Base-by-base conservation (phyloP, 139 green algal genomes). In the Zygnema cylindricum region DNA sequence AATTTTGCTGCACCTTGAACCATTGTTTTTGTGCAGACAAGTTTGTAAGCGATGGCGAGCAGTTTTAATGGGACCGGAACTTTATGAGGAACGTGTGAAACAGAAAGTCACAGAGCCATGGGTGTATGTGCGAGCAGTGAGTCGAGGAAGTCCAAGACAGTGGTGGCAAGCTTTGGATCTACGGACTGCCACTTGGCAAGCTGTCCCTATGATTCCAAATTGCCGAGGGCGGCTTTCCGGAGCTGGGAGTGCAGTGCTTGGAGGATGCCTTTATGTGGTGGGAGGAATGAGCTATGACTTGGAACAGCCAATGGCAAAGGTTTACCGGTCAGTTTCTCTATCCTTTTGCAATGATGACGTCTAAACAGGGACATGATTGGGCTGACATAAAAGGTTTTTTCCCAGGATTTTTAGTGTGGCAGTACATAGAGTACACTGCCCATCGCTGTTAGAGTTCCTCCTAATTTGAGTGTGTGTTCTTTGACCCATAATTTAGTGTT, bases 61-160 rank as follows among this genome's bases (percentile, higher is more conserved):
- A 16, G 71, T 16, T 11, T 79, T 41, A 23, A 23, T 16, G 3
- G 71, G 71, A 7, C 16, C 71, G 3, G 71, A 41, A 16, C 38
- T 79, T 3, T 43, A 79, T 16, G 38, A 43, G 11, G 36, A 54
- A 16, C 3, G 71, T 23, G 71, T 41, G 11, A 43, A 41, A 43
- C 71, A 54, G 3, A 11, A 16, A 3, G 3, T 3, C 11, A 43
- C 71, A 43, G 71, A 79, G 71, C 7, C 16, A 25, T 79, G 71
- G 71, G 7, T 79, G 71, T 79, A 79, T 43, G 71, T 79, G 16
- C 71, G 71, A 11, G 16, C 71, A 43, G 71, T 41, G 71, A 41
- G 71, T 16, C 7, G 71, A 41, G 71, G 71, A 3, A 41, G 71
- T 16, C 21, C 71, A 7, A 3, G 21, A 16, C 49, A 63, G 49